Evolutionary conservation across 805 yeast genomes (phyloP).

Genomic region (Candida maesae): DNA sequence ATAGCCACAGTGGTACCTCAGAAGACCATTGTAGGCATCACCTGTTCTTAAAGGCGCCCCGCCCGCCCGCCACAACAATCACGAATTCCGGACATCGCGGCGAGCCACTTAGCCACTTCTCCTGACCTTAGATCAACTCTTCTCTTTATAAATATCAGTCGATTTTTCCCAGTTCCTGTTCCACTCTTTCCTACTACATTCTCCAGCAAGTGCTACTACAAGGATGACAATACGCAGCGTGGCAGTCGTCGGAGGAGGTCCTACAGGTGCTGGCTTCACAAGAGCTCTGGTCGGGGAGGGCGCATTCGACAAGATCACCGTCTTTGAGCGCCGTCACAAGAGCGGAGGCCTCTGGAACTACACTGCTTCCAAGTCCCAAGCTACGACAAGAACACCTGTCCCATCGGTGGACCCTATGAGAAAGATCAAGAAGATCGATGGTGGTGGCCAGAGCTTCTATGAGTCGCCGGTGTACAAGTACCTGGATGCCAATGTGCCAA

Average conservation of each 20-base stretch:
- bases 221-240: constrained; percentile 27
- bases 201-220: too few relatives aligned
- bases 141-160: too few relatives aligned
- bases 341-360: constrained; percentile 84
- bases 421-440: constrained; percentile 17
- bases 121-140: too few relatives aligned
- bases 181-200: too few relatives aligned
- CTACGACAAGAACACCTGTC: constrained; percentile 12
- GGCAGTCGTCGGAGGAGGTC: constrained; percentile 78
- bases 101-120: too few relatives aligned
- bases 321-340: constrained; percentile 55
- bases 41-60: too few relatives aligned
- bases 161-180: too few relatives aligned
- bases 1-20: too few relatives aligned
- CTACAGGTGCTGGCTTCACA: constrained; percentile 64
- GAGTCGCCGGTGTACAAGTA: constrained; percentile 58
- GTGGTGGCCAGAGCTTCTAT: constrained; percentile 32
- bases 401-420: constrained; percentile 31
- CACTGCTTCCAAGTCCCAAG: constrained; percentile 16
- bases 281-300: constrained; percentile 56
- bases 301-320: constrained; percentile 42
- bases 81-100: too few relatives aligned
- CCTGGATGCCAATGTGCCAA: constrained; percentile 68
- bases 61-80: too few relatives aligned
- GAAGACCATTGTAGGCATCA: too few relatives aligned